phyloP scores from a whole-genome alignment of 306 rosid genomes.

The Abrus precatorius region DNA sequence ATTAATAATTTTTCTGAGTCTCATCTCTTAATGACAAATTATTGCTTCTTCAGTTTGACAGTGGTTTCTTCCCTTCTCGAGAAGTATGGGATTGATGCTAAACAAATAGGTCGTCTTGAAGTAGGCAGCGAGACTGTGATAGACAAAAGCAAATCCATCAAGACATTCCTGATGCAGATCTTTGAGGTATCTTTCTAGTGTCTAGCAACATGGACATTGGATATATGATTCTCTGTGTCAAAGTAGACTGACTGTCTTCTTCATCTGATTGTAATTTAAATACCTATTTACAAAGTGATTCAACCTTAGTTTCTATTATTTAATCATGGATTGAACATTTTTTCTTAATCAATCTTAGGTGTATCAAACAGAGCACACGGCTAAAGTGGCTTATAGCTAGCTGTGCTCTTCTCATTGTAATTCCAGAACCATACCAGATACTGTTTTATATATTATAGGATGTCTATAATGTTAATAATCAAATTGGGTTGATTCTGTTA shows the following conservation, averaged over 20 bases:
- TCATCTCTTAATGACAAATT: constrained; percentile 35
- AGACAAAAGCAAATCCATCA: constrained; percentile 99
- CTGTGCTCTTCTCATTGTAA: constrained; percentile 34
- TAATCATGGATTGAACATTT: constrained; percentile 29
- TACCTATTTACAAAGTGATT: constrained; percentile 14
- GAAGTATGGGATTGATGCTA: constrained; percentile 85
- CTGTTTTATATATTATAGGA: constrained; percentile 20
- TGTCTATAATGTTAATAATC: constrained; percentile 20
- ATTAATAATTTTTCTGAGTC: not conserved
- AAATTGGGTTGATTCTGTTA: constrained; percentile 28
- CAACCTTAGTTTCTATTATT: constrained; percentile 28
- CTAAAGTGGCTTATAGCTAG: constrained; percentile 28
- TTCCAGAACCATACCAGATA: not conserved
- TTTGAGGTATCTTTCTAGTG: constrained; percentile 75
- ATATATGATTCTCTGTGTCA: constrained; percentile 15
- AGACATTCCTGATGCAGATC: constrained; percentile 97
- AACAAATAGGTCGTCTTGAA: constrained; percentile 98
- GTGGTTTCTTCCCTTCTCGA: constrained; percentile 87
- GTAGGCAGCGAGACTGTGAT: constrained; percentile 99
- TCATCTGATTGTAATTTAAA: constrained; percentile 28
- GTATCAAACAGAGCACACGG: constrained; percentile 16
- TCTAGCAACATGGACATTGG: constrained; percentile 17
- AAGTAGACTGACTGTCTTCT: not conserved
- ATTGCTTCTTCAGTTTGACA: constrained; percentile 82
- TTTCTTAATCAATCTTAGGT: not conserved